These are phyloP conservation scores for Gamsiella multidivaricata DNA, from an alignment of 192 early-diverging fungal species.

Conservation along the genomic window DNA sequence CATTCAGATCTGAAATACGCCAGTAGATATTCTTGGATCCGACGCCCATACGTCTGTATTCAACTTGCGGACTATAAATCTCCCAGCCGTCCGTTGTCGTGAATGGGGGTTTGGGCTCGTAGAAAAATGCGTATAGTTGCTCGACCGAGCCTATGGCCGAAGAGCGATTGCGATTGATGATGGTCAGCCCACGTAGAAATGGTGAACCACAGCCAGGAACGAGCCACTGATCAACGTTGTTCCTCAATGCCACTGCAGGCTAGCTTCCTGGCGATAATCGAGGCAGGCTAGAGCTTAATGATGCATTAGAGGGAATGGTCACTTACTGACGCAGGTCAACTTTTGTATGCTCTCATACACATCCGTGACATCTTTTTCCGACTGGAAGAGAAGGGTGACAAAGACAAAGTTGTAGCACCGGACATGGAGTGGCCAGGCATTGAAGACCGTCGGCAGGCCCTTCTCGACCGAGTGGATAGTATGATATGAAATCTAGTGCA, in stretches of 20 bases:
- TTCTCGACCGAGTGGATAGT: conserved; percentile 86
- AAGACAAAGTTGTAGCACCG: conserved; percentile 86
- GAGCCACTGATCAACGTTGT: no score
- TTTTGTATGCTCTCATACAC: conserved; percentile 84
- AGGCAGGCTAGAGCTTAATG: no score
- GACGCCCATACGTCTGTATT: conserved; percentile 90
- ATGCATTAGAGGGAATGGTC: not conserved
- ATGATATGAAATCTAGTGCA: conserved; percentile 80
- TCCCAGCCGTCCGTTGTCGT: conserved; percentile 69
- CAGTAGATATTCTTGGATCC: conserved; percentile 71
- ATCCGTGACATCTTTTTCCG: conserved; percentile 76
- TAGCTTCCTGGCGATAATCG: no score
- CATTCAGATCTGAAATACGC: conserved; percentile 83
- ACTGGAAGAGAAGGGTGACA: conserved; percentile 73
- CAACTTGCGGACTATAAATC: conserved; percentile 77
- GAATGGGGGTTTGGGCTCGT: conserved; percentile 61
- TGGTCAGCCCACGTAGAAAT: no score
- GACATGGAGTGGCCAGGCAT: conserved; percentile 66
- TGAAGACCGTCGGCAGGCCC: conserved; percentile 59
- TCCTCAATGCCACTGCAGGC: no score
- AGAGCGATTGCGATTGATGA: not conserved
- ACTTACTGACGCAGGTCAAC: conserved; percentile 81
- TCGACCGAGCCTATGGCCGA: conserved; percentile 74
- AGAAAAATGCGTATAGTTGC: conserved; percentile 83
- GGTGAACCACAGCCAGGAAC: no score